phyloP scores from a whole-genome alignment of 371 early-diverging fungal genomes.

The Sporodiniella umbellata region DNA sequence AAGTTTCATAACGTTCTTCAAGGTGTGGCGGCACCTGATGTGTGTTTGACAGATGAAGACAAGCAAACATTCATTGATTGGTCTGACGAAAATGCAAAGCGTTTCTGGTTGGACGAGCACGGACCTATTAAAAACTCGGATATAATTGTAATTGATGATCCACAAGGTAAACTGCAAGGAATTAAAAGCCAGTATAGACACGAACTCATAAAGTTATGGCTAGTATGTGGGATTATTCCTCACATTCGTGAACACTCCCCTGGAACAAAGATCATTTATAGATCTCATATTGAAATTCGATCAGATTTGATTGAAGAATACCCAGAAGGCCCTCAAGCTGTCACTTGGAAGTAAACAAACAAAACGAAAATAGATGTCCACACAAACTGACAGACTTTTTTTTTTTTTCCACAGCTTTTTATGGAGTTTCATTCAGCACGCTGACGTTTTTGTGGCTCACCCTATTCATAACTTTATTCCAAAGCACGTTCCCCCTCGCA shows the following conservation, averaged over 20 bases:
- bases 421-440: slow-evolving; percentile 69
- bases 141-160: slow-evolving; percentile 88
- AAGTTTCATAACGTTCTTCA: slow-evolving; percentile 90
- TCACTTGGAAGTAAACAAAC: slow-evolving; percentile 55
- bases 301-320: slow-evolving; percentile 62
- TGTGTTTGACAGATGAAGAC: slow-evolving; percentile 64
- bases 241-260: slow-evolving; percentile 70
- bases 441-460: slow-evolving; percentile 79
- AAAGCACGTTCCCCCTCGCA: slow-evolving; percentile 57
- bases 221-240: slow-evolving; percentile 74
- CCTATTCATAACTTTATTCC: slow-evolving; percentile 77
- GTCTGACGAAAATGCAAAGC: slow-evolving; percentile 72
- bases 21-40: slow-evolving; percentile 70
- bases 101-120: slow-evolving; percentile 69
- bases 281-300: slow-evolving; percentile 86
- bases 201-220: not conserved
- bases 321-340: slow-evolving; percentile 56
- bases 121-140: slow-evolving; percentile 68
- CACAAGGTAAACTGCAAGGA: slow-evolving; percentile 56
- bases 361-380: no score
- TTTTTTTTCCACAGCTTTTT: slow-evolving; percentile 46
- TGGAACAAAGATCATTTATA: slow-evolving; percentile 70
- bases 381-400: not conserved
- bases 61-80: slow-evolving; percentile 69
- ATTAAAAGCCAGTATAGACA: no score